Percentiles rank a stretch among this genome's conserved stretches.
Evolutionary conservation across 257 asterid species (phyloP).

Genomic region (Nicotiana otophora): DNA sequence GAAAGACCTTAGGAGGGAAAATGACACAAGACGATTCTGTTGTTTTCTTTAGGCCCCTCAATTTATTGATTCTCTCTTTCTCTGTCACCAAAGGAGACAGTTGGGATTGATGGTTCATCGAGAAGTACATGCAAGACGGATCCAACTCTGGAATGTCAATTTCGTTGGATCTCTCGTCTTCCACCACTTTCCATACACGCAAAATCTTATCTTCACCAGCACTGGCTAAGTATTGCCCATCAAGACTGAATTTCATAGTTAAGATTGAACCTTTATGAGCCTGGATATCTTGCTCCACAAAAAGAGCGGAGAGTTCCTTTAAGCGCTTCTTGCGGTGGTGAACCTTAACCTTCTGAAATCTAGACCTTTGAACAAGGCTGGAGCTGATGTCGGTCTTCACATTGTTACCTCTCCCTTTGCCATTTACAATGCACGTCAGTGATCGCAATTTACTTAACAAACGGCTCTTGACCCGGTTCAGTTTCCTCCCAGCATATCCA

Average conservation of each 20-base stretch:
- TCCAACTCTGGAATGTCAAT: slow-evolving; percentile 56
- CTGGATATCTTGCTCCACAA: slow-evolving; percentile 64
- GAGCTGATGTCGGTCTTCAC: slow-evolving; percentile 8
- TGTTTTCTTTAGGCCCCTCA: slow-evolving; percentile 37
- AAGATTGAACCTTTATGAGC: slow-evolving; percentile 82
- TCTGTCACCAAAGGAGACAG: slow-evolving; percentile 48
- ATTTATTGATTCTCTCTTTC: slow-evolving; percentile 43
- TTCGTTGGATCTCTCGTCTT: slow-evolving; percentile 59
- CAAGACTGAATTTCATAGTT: slow-evolving; percentile 81
- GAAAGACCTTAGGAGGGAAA: slow-evolving; percentile 70
- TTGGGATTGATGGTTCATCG: slow-evolving; percentile 64
- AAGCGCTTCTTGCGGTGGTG: slow-evolving; percentile 42
- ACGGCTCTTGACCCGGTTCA: slow-evolving; percentile 38
- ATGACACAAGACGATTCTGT: slow-evolving; percentile 73
- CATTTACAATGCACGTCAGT: slow-evolving; percentile 37
- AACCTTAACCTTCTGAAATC: slow-evolving; percentile 50
- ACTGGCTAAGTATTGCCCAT: slow-evolving; percentile 71
- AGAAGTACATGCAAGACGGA: slow-evolving; percentile 76
- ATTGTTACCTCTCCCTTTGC: slow-evolving; percentile 25
- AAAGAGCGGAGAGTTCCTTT: slow-evolving; percentile 82
- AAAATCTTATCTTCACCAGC: slow-evolving; percentile 83
- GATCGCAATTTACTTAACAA: slow-evolving; percentile 57
- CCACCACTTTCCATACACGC: slow-evolving; percentile 76
- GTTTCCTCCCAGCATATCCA: slow-evolving; percentile 19
- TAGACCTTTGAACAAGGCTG: slow-evolving; percentile 21